Base-by-base conservation (phyloP, 164 flowering plant genomes). In the Vitis rupestris region DNA sequence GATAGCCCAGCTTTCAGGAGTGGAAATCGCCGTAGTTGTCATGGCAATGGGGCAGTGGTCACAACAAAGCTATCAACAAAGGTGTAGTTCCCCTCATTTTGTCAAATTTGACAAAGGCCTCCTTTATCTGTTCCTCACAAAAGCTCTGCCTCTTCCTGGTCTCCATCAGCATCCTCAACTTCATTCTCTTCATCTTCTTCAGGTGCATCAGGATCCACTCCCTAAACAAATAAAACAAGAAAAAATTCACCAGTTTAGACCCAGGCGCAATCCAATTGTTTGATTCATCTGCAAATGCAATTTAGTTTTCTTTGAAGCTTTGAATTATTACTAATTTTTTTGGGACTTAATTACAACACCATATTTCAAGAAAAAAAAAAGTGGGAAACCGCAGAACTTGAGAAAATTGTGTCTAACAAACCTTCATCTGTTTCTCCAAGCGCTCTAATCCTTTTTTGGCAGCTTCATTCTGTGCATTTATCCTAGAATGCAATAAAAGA, bases 111-210 rank as follows among this genome's bases (percentile, higher is more conserved):
- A 37, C 44, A 37, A 23, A 23, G 27, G 27, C 27, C 27, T 23
- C 44, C 44, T 37, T 37, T 37, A 37, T 30, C 11, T n/a, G 29
- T 12, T 16, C 54, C 49, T 87, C 83, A 91, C 51, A 88, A 57
- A 61, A 87, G 86, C 59, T 94, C 97, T 16, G 85, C 69, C 47
- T 94, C 99, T 74, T 91, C 99, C 59, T 71, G 88, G 60, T 93
- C 98, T 70, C 83, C 91, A 75, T 90, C 98, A 50, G 80, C 96
- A 78, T 91, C 99, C 11, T 90, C 99, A 17, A 78, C 93, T 52
- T 95, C 99, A 78, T 94, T 94, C 50, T 92, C 97, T 72, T 94
- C 99, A 56, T 95, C 97, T 47, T 92, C 99, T 69, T 95, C 99
- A 23, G 91, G 92, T 54, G 99, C 99, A 86, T 95, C 99, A 3